Evolutionary conservation across 805 yeast genomes (phyloP), one percentile per base, ranked within the genome.

Genomic region (Pichia ethanolica): DNA sequence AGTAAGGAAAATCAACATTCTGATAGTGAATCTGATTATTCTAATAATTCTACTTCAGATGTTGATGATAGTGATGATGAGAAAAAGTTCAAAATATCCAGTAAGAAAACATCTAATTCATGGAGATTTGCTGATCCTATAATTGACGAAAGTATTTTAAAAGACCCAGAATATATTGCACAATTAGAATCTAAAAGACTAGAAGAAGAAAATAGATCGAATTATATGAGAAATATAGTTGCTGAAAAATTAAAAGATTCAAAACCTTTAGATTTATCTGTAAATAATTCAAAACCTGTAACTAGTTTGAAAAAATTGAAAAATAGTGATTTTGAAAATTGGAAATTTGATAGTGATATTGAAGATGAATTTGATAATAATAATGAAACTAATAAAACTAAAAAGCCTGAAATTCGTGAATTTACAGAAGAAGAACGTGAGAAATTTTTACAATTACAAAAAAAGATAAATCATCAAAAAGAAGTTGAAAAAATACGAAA

Each of bases 111-210:
- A 26, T 45, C 57, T 7, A 66, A 66, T 46, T 42, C 54, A 0
- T 66, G 70, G 70, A 53, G 69, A 40, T 64, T 59, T 44, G 50
- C 56, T 30, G 64, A 57, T 47, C 55, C 55, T n/a, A 35, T 37
- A 43, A 45, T 35, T 8, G 55, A 52, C 25, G 43, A 49, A 6
- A 52, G 53, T 1, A 35, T 59, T 5, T 49, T 56, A 2, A 56
- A 55, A 37, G 62, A 59, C 37, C 59, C 60, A 3, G 61, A 55
- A 39, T 54, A 51, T 52, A 47, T 48, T 14, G 51, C 45, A 14
- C 49, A 44, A 37, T 32, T 55, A 36, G 43, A 47, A 7, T 39
- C 44, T 11, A 32, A 28, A 9, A 37, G 35, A 28, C 35, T 39
- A 9, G 42, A 47, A 25, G 57, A 54, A 25, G 33, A 34, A 13